Conservation (phyloP, 2,329 filamentous ascomycete genomes). For the Cladosporium phlei region DNA sequence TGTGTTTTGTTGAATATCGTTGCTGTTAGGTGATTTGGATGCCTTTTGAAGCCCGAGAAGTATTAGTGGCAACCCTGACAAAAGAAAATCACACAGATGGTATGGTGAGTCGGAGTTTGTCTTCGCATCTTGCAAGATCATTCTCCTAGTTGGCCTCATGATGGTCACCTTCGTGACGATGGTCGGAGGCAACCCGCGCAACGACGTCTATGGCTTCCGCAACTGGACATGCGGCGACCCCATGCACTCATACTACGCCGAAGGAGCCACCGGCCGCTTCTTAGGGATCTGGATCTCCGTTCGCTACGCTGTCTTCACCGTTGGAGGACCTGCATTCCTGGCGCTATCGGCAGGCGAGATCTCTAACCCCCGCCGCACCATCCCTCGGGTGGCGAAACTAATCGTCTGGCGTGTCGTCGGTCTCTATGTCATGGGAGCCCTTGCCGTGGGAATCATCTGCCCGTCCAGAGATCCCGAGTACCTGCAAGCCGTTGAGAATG, state of each 20-base stretch:
- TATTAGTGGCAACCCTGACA: conserved; percentile 21
- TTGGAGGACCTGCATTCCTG: conserved; percentile 30
- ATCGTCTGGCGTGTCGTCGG: conserved; percentile 27
- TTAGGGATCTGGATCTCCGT: conserved; percentile 60
- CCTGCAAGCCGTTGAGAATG: conserved; percentile 19
- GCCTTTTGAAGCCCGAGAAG: conserved; percentile 47
- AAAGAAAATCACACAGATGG: not conserved
- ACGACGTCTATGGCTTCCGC: conserved; percentile 17
- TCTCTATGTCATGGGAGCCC: conserved; percentile 5
- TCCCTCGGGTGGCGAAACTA: conserved; percentile 25
- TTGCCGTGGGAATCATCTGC: conserved; percentile 26
- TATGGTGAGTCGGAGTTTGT: conserved; percentile 20
- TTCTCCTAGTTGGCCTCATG: conserved; percentile 30
- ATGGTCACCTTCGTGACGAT: conserved; percentile 30
- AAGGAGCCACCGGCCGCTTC: conserved; percentile 12
- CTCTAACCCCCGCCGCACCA: conserved; percentile 23
- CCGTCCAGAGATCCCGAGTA: conserved; percentile 25
- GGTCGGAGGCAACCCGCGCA: conserved; percentile 27
- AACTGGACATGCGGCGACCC: conserved; percentile 36
- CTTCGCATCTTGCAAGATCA: conserved; percentile 29
- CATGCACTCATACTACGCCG: conserved; percentile 15
- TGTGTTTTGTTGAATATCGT: conserved; percentile 60
- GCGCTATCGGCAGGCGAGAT: conserved; percentile 28
- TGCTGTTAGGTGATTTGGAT: conserved; percentile 33
- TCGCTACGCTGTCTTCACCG: conserved; percentile 65